A percentile compares a stretch with the other conserved stretches of the same genome.
Conservation (phyloP, 768 basidiomycete genomes). For the Termitomyces sp. region DNA sequence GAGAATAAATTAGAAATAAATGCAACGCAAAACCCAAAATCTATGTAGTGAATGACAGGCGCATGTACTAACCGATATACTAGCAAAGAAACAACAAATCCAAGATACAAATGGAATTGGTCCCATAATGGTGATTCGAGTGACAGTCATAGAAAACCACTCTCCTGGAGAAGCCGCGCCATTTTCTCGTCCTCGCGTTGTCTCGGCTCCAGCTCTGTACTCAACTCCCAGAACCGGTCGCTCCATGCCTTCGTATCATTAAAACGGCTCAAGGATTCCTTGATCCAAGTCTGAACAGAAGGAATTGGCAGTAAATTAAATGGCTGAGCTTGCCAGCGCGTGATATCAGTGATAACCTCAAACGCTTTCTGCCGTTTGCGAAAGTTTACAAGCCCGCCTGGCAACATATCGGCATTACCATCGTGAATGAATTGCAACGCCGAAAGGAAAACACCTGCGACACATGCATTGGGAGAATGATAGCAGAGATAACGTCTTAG, state of each 20-base stretch:
- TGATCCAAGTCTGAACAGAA: slow-evolving; percentile 67
- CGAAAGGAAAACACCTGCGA: slow-evolving; percentile 87
- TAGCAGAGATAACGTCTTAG: not conserved
- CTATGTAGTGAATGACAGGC: too few species aligned
- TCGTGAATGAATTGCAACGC: slow-evolving; percentile 96
- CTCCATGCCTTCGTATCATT: slow-evolving; percentile 62
- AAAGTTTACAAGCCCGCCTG: slow-evolving; percentile 87
- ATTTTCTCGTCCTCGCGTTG: slow-evolving; percentile 97
- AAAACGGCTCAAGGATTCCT: slow-evolving; percentile 70
- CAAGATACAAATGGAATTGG: not conserved
- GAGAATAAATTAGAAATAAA: not conserved
- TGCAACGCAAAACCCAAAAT: not conserved
- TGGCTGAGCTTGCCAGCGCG: slow-evolving; percentile 87
- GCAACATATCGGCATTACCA: slow-evolving; percentile 82
- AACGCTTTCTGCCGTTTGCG: slow-evolving; percentile 91
- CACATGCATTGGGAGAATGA: slow-evolving; percentile 3
- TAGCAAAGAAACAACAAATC: not conserved
- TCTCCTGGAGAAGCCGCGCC: slow-evolving; percentile 83
- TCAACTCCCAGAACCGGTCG: slow-evolving; percentile 80
- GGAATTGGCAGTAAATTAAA: slow-evolving; percentile 79
- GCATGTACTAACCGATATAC: too few species aligned
- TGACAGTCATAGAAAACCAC: slow-evolving; percentile 63
- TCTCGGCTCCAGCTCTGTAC: slow-evolving; percentile 83
- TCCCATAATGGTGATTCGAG: not conserved
- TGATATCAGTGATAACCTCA: slow-evolving; percentile 93